Percentiles rank a stretch among this genome's conserved stretches.
These are phyloP conservation scores for Suillus subaureus DNA, from an alignment of 768 basidiomycete species.

Conservation along the genomic window DNA sequence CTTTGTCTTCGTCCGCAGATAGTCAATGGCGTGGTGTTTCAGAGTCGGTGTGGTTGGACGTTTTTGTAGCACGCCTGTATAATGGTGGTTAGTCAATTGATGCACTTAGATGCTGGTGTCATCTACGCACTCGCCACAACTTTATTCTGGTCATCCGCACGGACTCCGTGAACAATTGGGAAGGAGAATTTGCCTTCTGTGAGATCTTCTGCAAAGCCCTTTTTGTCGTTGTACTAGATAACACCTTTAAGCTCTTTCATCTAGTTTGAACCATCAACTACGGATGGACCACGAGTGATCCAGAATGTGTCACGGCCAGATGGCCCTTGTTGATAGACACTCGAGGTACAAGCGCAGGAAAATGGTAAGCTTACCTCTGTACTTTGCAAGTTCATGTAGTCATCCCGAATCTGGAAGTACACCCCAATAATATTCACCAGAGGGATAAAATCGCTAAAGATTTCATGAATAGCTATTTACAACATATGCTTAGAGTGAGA, in stretches of 20 bases:
- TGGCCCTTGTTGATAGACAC: slow-evolving; percentile 49
- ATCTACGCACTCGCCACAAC: slow-evolving; percentile 75
- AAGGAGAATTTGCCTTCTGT: slow-evolving; percentile 85
- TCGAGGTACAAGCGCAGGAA: background rate
- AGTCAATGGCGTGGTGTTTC: slow-evolving; percentile 79
- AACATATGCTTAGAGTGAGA: background rate
- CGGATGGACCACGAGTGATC: slow-evolving; percentile 53
- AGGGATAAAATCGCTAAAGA: slow-evolving; percentile 80
- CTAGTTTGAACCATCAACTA: background rate
- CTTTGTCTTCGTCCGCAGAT: slow-evolving; percentile 70
- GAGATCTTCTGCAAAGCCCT: slow-evolving; percentile 72
- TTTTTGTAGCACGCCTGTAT: slow-evolving; percentile 86
- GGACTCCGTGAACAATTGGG: slow-evolving; percentile 77
- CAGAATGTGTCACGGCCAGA: too few relatives aligned
- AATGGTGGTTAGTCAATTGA: background rate
- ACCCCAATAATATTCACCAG: slow-evolving; percentile 93
- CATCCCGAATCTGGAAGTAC: slow-evolving; percentile 97
- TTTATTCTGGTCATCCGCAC: slow-evolving; percentile 74
- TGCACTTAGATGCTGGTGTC: background rate
- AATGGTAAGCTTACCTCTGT: slow-evolving; percentile 57
- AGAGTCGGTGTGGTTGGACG: slow-evolving; percentile 82
- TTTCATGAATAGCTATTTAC: background rate
- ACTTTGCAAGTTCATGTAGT: slow-evolving; percentile 93
- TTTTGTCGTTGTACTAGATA: slow-evolving; percentile 61
- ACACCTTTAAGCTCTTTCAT: slow-evolving; percentile 18